Conservation (phyloP, 257 asterid species). For the Henckelia pumila region DNA sequence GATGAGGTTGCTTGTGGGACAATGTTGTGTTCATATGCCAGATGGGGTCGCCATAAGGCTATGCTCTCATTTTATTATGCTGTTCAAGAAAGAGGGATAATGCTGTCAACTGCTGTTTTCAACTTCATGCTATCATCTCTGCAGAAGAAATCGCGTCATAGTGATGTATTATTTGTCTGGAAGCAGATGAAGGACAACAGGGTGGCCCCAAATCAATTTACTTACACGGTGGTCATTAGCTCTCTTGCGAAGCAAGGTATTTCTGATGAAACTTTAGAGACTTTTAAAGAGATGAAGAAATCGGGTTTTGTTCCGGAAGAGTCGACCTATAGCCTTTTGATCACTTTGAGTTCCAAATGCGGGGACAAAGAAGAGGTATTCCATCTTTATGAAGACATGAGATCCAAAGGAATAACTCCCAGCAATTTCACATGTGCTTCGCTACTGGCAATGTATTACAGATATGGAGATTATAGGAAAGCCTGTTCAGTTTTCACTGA, state of each 20-base stretch:
- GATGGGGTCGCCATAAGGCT: constrained; percentile 86
- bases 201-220: constrained; percentile 70
- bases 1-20: constrained; percentile 99
- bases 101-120: constrained; percentile 60
- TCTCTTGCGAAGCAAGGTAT: constrained; percentile 71
- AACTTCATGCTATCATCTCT: constrained; percentile 92
- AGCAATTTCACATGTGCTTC: constrained; percentile 95
- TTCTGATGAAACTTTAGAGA: constrained; percentile 58
- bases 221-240: constrained; percentile 70
- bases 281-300: constrained; percentile 67
- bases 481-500: constrained; percentile 87
- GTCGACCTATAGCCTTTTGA: constrained; percentile 86
- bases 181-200: constrained; percentile 55
- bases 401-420: constrained; percentile 63
- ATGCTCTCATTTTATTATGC: constrained; percentile 93
- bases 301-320: constrained; percentile 82
- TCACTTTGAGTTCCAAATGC: constrained; percentile 49
- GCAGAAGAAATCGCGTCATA: constrained; percentile 77
- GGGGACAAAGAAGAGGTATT: constrained; percentile 55
- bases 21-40: constrained; percentile 86
- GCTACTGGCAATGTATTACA: constrained; percentile 69
- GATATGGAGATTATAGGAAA: constrained; percentile 69
- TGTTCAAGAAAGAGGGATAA: constrained; percentile 66
- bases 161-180: constrained; percentile 61
- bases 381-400: constrained; percentile 81